A percentile compares a stretch with the other conserved stretches of the same genome.
These are phyloP conservation scores for Paramecium tetraurelia DNA, from an alignment of 73 alveolate genomes.

Conservation along the genomic window DNA sequence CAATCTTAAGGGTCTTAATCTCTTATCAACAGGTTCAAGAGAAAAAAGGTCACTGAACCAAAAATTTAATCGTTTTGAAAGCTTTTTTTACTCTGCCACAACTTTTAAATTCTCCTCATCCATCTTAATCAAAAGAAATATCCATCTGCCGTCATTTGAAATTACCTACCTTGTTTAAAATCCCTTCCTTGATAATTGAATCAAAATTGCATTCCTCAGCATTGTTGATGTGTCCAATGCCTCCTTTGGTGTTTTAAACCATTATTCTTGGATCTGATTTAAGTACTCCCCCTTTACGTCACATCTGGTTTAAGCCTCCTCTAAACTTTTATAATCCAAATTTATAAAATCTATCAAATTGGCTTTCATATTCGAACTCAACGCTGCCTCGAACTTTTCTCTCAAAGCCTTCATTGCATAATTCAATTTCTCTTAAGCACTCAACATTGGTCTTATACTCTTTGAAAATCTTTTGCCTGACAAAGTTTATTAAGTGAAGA, in stretches of 20 bases:
- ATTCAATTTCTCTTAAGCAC: neutral
- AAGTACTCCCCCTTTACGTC: neutral
- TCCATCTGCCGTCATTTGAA: neutral
- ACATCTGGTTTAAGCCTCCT: neutral
- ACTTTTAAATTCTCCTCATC: neutral
- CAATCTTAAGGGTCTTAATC: conserved; percentile 11
- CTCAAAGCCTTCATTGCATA: neutral
- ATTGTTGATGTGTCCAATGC: neutral
- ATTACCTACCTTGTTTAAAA: neutral
- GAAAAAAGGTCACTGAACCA: conserved; percentile 27
- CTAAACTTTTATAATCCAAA: neutral
- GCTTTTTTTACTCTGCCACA: neutral
- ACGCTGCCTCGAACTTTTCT: neutral
- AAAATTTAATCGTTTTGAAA: neutral
- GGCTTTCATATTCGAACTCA: neutral
- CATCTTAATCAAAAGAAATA: neutral
- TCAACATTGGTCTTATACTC: neutral
- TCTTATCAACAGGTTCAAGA: conserved; percentile 11
- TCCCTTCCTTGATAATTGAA: neutral
- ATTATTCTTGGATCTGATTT: neutral
- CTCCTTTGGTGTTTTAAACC: neutral
- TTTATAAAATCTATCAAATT: neutral
- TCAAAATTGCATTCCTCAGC: neutral
- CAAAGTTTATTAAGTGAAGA: neutral
- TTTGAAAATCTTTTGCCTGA: neutral